phyloP scores from a whole-genome alignment of 2,329 filamentous ascomycete genomes.

The Diaporthe caulivora region DNA sequence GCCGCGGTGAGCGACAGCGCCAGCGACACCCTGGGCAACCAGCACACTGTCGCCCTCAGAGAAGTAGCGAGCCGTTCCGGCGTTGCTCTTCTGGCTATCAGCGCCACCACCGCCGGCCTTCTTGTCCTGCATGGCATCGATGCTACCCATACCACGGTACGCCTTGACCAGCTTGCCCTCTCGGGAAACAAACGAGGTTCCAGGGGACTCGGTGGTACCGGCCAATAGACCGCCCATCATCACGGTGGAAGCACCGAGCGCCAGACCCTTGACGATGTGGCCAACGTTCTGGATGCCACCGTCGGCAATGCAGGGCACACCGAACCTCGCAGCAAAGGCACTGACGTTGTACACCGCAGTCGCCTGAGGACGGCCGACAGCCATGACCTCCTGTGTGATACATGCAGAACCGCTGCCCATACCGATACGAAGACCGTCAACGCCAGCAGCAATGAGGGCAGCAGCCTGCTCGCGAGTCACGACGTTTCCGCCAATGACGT shows the following conservation, averaged over 20 bases:
- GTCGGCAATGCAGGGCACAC: constrained; percentile 97
- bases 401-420: constrained; percentile 99
- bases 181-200: constrained; percentile 94
- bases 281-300: constrained; percentile 98
- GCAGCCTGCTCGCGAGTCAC: constrained; percentile 98
- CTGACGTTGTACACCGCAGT: constrained; percentile 92
- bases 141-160: constrained; percentile 98
- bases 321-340: constrained; percentile 90
- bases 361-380: constrained; percentile 95
- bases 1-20: constrained; percentile 82
- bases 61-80: constrained; percentile 97
- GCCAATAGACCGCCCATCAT: constrained; percentile 99
- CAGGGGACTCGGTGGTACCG: constrained; percentile 96
- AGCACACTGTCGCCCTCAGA: constrained; percentile 95
- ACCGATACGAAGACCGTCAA: constrained; percentile 95
- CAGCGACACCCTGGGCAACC: constrained; percentile 96
- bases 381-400: constrained; percentile 99
- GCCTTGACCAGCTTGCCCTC: constrained; percentile 99
- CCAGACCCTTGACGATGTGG: constrained; percentile 98
- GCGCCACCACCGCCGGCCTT: constrained; percentile 84
- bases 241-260: constrained; percentile 92
- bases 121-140: constrained; percentile 99
- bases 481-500: constrained; percentile 98
- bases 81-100: constrained; percentile 85
- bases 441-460: constrained; percentile 89